Evolutionary conservation across 2,329 filamentous ascomycete genomes (phyloP).

Genomic region (Magnaporthiopsis incrustans): DNA sequence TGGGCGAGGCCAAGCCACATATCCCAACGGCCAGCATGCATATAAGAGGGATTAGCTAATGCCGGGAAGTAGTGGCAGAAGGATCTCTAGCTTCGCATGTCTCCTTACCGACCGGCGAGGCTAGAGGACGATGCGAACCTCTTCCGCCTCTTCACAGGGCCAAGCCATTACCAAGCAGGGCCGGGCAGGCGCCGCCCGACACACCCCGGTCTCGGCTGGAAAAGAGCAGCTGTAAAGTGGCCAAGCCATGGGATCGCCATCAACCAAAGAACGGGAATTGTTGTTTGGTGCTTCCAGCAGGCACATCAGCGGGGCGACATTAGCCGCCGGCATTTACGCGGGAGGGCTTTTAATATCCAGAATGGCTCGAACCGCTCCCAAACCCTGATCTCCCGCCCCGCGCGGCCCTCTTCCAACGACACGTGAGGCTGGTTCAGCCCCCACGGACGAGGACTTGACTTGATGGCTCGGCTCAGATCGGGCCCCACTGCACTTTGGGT

Average conservation of each 20-base stretch:
- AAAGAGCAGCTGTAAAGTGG: background rate
- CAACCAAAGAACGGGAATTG: background rate
- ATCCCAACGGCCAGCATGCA: too few relatives aligned
- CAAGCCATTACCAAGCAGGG: too few relatives aligned
- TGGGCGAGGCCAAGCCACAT: too few relatives aligned
- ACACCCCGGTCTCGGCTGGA: background rate
- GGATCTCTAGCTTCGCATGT: too few relatives aligned
- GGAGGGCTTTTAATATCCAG: background rate
- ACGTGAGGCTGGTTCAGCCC: too few relatives aligned
- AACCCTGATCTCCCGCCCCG: background rate
- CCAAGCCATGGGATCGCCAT: background rate
- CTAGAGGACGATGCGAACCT: too few relatives aligned
- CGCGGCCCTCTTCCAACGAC: too few relatives aligned
- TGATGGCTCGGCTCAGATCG: background rate
- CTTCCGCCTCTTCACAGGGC: too few relatives aligned
- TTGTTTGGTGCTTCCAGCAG: background rate
- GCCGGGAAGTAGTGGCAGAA: too few relatives aligned
- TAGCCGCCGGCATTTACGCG: background rate
- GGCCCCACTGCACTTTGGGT: background rate
- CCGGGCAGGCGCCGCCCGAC: background rate
- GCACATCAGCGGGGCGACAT: background rate
- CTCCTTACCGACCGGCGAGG: too few relatives aligned
- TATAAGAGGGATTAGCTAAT: too few relatives aligned
- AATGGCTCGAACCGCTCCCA: background rate
- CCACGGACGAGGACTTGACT: too few relatives aligned